Conservation (phyloP, 371 early-diverging fungal species). For the Mortierella sp. region DNA sequence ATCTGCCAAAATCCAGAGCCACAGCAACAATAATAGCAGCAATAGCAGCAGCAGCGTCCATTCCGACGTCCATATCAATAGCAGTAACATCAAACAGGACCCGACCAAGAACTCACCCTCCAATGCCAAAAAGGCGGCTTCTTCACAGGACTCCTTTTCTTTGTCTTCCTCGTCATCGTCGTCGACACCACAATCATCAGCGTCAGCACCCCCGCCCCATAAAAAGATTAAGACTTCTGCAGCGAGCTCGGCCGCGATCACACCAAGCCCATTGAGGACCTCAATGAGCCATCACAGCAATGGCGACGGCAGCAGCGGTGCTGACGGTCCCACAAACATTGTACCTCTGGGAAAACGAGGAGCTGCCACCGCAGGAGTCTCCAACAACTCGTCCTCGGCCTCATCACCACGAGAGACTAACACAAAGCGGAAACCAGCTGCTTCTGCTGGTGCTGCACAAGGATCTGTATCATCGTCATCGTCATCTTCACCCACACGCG, state of each 20-base stretch:
- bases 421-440: background rate
- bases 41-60: background rate
- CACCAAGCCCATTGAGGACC: background rate
- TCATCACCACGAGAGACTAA: constrained; percentile 3
- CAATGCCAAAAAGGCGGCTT: too few species aligned
- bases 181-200: too few species aligned
- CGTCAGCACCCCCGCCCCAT: too few species aligned
- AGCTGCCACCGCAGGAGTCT: too few species aligned
- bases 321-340: background rate
- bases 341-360: too few species aligned
- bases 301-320: background rate
- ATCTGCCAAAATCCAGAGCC: background rate
- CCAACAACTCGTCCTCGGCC: too few species aligned
- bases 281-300: background rate
- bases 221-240: too few species aligned
- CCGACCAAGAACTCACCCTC: too few species aligned
- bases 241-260: background rate
- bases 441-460: background rate
- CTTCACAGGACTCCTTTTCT: too few species aligned
- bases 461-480: background rate
- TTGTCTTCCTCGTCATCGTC: too few species aligned
- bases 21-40: background rate
- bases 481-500: background rate
- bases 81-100: too few species aligned
- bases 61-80: too few species aligned